Percentiles rank a stretch among this genome's conserved stretches.
phyloP scores from a whole-genome alignment of 495 filamentous ascomycete species.

The Penicillium egyptiacum region DNA sequence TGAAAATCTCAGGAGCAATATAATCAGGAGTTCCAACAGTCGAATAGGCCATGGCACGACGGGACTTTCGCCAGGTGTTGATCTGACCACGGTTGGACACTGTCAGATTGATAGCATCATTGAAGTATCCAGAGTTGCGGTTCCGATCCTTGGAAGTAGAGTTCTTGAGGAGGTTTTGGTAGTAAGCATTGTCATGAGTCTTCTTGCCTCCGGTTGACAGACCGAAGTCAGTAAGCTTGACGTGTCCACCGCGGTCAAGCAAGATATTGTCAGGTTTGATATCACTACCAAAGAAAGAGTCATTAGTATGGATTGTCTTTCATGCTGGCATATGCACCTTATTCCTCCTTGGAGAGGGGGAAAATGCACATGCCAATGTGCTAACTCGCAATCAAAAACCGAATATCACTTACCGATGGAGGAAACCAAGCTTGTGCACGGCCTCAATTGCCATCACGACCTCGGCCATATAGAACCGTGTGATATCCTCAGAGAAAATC shows the following conservation, averaged over 20 bases:
- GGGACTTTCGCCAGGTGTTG: constrained; percentile 97
- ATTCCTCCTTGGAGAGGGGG: neutral
- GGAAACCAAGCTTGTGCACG: constrained; percentile 96
- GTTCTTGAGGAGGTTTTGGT: constrained; percentile 89
- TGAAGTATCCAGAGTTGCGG: constrained; percentile 81
- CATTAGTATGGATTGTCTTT: constrained; percentile 15
- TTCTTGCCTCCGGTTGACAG: constrained; percentile 97
- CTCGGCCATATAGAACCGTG: constrained; percentile 98
- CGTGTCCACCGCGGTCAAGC: constrained; percentile 89
- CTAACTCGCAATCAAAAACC: neutral
- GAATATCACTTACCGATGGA: constrained; percentile 74
- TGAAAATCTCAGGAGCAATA: constrained; percentile 98
- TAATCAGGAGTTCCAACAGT: constrained; percentile 99
- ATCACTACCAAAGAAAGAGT: constrained; percentile 59
- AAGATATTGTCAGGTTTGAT: constrained; percentile 99
- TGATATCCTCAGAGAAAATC: constrained; percentile 98
- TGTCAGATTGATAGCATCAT: constrained; percentile 97
- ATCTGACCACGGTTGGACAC: constrained; percentile 95
- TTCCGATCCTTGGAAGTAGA: constrained; percentile 68
- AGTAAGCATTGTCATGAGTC: constrained; percentile 96
- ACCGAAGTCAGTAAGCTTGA: constrained; percentile 98
- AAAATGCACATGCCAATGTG: neutral
- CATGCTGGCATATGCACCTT: neutral
- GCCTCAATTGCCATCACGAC: constrained; percentile 96
- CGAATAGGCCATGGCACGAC: constrained; percentile 92